These are phyloP conservation scores for Domatiomyces globalis DNA, from an alignment of 2,329 filamentous ascomycete species.

Conservation along the genomic window DNA sequence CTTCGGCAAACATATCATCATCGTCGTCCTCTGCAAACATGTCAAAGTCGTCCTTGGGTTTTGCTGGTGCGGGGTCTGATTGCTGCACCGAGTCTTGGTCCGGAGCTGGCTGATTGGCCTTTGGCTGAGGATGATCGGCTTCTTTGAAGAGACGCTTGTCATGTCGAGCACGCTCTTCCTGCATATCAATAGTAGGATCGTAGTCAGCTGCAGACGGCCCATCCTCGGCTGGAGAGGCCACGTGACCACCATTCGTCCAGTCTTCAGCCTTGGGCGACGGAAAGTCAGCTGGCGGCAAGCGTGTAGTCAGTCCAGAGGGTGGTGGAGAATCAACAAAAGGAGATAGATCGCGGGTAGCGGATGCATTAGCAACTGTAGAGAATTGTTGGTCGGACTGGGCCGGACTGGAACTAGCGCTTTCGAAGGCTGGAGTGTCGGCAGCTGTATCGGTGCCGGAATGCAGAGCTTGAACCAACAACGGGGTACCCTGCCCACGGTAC, in stretches of 20 bases:
- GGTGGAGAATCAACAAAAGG: background rate
- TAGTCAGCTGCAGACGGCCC: slow-evolving; percentile 88
- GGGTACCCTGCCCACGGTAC: slow-evolving; percentile 55
- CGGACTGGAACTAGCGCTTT: slow-evolving; percentile 12
- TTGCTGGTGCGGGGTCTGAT: slow-evolving; percentile 23
- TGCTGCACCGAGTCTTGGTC: slow-evolving; percentile 24
- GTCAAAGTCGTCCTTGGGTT: slow-evolving; percentile 42
- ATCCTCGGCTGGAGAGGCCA: slow-evolving; percentile 34
- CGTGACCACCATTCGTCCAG: slow-evolving; percentile 47
- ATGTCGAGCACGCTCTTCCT: slow-evolving; percentile 62
- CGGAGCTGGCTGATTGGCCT: slow-evolving; percentile 44
- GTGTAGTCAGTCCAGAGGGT: background rate
- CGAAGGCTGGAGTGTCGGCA: slow-evolving; percentile 36
- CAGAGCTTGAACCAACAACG: slow-evolving; percentile 61
- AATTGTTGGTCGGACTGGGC: background rate
- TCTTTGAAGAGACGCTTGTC: slow-evolving; percentile 48
- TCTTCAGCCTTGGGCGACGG: slow-evolving; percentile 53
- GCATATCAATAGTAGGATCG: slow-evolving; percentile 76
- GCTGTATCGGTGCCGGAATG: slow-evolving; percentile 45
- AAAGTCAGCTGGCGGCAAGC: slow-evolving; percentile 38
- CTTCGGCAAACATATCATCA: slow-evolving; percentile 70
- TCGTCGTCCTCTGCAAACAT: slow-evolving; percentile 43
- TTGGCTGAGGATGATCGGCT: slow-evolving; percentile 40
- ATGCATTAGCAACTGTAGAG: background rate
- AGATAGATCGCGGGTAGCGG: slow-evolving; percentile 7